phyloP scores from a whole-genome alignment of 768 basidiomycete genomes.

The Tubosaeta sp. region DNA sequence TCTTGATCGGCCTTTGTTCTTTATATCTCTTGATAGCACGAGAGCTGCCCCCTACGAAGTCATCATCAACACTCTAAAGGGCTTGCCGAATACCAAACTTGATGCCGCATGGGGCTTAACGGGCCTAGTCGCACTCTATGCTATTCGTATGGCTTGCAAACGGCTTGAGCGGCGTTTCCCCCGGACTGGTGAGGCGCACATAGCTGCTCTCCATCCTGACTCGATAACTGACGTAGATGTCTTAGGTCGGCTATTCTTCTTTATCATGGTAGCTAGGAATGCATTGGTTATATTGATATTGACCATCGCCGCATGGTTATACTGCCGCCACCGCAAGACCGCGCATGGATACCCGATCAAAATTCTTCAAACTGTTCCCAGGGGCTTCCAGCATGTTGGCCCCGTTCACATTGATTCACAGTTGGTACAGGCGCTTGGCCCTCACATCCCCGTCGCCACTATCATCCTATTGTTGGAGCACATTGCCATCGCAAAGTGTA shows the following conservation, averaged over 20 bases:
- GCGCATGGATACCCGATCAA: conserved; percentile 74
- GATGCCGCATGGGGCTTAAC: conserved; percentile 91
- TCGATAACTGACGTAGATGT: neutral
- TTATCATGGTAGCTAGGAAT: conserved; percentile 70
- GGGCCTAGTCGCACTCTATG: conserved; percentile 66
- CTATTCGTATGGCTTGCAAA: conserved; percentile 57
- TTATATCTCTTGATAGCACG: conserved; percentile 48
- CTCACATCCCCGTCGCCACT: conserved; percentile 78
- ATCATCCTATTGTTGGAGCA: conserved; percentile 92
- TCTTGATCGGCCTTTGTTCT: neutral
- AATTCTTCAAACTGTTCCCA: conserved; percentile 78
- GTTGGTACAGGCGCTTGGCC: conserved; percentile 64
- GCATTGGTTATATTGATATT: conserved; percentile 87
- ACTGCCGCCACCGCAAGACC: conserved; percentile 59
- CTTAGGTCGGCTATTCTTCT: conserved; percentile 69
- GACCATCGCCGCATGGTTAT: conserved; percentile 85
- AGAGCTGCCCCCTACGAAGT: conserved; percentile 81
- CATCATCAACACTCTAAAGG: conserved; percentile 90
- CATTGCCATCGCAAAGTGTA: conserved; percentile 95
- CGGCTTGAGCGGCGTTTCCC: conserved; percentile 56
- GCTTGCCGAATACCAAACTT: conserved; percentile 60
- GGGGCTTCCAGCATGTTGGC: conserved; percentile 68
- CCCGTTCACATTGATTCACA: conserved; percentile 40
- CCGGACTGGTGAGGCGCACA: conserved; percentile 42
- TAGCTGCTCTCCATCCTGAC: neutral